phyloP scores from a whole-genome alignment of 176 grass and related monocot species.

The Carex littledalei region DNA sequence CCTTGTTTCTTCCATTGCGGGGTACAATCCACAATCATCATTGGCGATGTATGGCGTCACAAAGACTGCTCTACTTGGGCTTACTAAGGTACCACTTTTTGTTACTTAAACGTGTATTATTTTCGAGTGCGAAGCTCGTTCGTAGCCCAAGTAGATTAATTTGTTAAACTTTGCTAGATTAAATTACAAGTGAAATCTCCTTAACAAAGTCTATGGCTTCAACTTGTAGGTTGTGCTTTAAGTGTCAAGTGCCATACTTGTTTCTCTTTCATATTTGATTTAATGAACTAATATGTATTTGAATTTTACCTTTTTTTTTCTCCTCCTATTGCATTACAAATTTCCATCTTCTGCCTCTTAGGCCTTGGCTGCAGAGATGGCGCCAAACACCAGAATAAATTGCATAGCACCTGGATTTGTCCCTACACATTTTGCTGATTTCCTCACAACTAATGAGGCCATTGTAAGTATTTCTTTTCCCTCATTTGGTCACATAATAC shows the following conservation, averaged over 20 bases:
- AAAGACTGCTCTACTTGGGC: conserved; percentile 91
- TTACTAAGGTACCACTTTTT: conserved; percentile 69
- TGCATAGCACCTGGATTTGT: conserved; percentile 99
- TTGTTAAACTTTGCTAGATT: neutral
- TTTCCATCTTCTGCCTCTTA: conserved; percentile 24
- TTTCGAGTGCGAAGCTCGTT: neutral
- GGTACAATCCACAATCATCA: conserved; percentile 60
- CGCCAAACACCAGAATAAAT: conserved; percentile 85
- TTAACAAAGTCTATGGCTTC: neutral
- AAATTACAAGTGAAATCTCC: neutral
- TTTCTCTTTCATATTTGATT: neutral
- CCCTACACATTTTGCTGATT: conserved; percentile 83
- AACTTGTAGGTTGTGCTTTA: neutral
- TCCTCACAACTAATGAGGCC: conserved; percentile 59
- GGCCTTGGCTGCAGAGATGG: conserved; percentile 89
- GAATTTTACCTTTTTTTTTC: neutral
- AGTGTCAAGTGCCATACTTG: neutral
- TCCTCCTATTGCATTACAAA: neutral
- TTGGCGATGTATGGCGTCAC: conserved; percentile 93
- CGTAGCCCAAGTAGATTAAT: neutral
- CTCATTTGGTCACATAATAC: neutral
- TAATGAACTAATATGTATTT: neutral
- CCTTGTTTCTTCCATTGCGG: conserved; percentile 77
- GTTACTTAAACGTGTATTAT: neutral
- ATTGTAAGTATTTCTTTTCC: conserved; percentile 52